Evolutionary conservation across 2,329 filamentous ascomycete species (phyloP), one percentile per base, ranked within the genome.

Genomic region (Thielaviopsis musarum): DNA sequence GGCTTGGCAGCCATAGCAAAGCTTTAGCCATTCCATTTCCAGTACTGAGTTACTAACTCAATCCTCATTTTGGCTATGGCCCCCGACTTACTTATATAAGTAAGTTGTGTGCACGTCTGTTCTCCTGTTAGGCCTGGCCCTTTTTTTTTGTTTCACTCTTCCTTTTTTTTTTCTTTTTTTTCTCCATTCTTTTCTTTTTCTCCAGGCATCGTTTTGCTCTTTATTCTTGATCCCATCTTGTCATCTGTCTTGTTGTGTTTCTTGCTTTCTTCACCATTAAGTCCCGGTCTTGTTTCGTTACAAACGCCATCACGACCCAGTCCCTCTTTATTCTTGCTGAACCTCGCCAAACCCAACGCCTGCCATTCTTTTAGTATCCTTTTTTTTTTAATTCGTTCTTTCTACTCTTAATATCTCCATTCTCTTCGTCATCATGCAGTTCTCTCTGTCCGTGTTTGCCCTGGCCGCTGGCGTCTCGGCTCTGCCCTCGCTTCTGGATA

Each of bases 371-470:
- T 45, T 45, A 45, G 38, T 45, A 26, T 21, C n/a, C 22, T 6
- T 26, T 34, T 58, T 52, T 45, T 15, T 22, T 15, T 22, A 38
- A 28, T 19, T 41, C 21, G 15, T 10, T 41, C 21, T 30, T 53
- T 12, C 9, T 54, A 26, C 10, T 12, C 10, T 34, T 34, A 34
- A 34, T 34, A 34, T 34, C 30, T 10, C 10, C 30, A 28, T 28
- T 28, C 26, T 28, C 28, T 17, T 51, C 49, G 15, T 45, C 38
- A 57, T 4, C n/a, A 60, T 60, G 59, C 55, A 56, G 34, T 60
- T 57, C 54, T 54, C 30, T 22, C n/a, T 57, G n/a, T 52, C 49
- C 34, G 34, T 60, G 17, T 17, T 54, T 28, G 55, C 34, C 19
- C 49, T 60, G 28, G 38, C 30, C 15, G 59, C 49, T 30, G 28